Base-by-base conservation (phyloP, 352 stramenopile genomes). In the Thalassiosira allenii region DNA sequence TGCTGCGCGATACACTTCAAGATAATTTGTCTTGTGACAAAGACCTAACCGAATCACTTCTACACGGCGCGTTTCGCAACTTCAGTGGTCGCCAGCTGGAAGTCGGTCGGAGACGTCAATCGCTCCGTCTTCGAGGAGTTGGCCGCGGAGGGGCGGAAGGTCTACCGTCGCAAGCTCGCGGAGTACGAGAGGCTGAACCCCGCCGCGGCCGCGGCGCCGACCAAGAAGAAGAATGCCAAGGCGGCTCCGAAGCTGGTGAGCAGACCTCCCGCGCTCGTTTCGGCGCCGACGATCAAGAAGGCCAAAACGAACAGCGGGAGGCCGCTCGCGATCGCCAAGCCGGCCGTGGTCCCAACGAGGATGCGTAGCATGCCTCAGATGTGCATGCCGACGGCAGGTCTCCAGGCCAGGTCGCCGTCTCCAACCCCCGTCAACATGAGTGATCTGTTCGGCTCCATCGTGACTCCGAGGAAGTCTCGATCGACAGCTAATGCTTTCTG, bases 71-170 rank as follows among this genome's bases (percentile, higher is more conserved):
- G n/a, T n/a, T n/a, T n/a, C n/a, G n/a, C n/a, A n/a, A n/a, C n/a
- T n/a, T n/a, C n/a, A n/a, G n/a, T 47, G 37, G 17, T 47, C 37
- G 37, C 9, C 37, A 47, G 29, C 20, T 65, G 56, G 56, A 65
- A 65, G 29, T 11, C 22, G n/a, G n/a, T 17, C 12, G 56, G 43
- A 43, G 14, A 22, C 43, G 2, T 47, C 12, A 43, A 23, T 4
- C 34, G 43, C 25, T 30, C 20, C n/a, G 11, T 65, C 22, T 65
- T 65, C 43, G 56, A 65, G 30, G 29, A 17, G 30, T 65, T 65
- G 56, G 30, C 56, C 14, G 33, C 22, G 56, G 56, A 65, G 17
- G 56, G 56, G 12, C 29, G 56, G 2, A 14, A 47, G 8, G 37
- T 17, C 8, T 17, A 47, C 37, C 9, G 17, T 9, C 37, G 17